Evolutionary conservation across 208 protist species (phyloP).

Genomic region (Trypanosoma scelopori): DNA sequence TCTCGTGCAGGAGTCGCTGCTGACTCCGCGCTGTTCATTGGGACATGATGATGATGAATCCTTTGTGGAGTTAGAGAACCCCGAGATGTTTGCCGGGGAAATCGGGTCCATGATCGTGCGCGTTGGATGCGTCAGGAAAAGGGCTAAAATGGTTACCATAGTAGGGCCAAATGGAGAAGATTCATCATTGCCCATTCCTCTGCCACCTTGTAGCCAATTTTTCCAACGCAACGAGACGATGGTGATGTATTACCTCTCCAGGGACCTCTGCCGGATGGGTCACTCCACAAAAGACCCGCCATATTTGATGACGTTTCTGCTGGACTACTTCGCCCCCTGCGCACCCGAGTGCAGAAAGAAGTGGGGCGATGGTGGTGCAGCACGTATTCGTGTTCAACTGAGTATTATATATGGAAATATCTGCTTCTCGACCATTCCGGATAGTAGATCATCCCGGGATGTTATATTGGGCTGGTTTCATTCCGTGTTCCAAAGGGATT

Average conservation of each 20-base stretch:
- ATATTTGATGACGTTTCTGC: conserved; percentile 19
- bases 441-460: conserved; percentile 8
- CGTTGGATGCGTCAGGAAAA: too few species aligned
- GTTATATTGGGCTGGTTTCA: conserved; percentile 27
- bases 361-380: neutral
- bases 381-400: conserved; percentile 13
- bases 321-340: conserved; percentile 25
- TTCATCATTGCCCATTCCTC: neutral
- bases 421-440: conserved; percentile 2
- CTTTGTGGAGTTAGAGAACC: conserved; percentile 13
- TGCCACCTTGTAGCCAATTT: conserved; percentile 16
- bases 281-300: conserved; percentile 33
- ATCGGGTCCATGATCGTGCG: too few species aligned
- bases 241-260: conserved; percentile 14
- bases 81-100: neutral
- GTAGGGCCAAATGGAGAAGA: neutral
- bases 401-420: conserved; percentile 27
- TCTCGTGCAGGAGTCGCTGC: neutral
- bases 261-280: conserved; percentile 29
- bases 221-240: conserved; percentile 17
- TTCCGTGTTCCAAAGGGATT: conserved; percentile 14
- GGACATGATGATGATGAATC: neutral
- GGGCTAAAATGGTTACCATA: too few species aligned
- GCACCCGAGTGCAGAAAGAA: neutral
- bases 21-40: neutral